These are phyloP conservation scores for Oryza glaberrima DNA, from an alignment of 176 grass and related monocot species.

Conservation along the genomic window DNA sequence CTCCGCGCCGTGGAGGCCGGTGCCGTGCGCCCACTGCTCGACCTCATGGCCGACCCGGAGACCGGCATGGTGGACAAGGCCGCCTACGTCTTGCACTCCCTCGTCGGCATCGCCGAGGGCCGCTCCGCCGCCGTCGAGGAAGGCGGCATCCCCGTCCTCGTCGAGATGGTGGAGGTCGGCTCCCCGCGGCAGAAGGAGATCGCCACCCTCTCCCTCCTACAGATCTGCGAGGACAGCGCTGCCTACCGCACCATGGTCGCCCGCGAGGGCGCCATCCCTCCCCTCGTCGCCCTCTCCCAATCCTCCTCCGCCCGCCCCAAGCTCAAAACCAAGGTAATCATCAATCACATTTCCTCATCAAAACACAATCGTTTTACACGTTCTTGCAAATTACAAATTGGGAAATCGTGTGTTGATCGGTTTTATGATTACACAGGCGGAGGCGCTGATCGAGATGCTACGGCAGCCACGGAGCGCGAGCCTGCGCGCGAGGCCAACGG, in stretches of 20 bases:
- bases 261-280: slow-evolving; percentile 92
- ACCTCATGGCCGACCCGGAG: slow-evolving; percentile 88
- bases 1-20: slow-evolving; percentile 65
- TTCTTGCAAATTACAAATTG: not conserved
- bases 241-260: slow-evolving; percentile 76
- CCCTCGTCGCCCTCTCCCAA: slow-evolving; percentile 86
- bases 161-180: slow-evolving; percentile 93
- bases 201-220: slow-evolving; percentile 68
- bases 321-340: slow-evolving; percentile 72
- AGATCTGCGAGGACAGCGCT: slow-evolving; percentile 84
- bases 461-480: slow-evolving; percentile 65
- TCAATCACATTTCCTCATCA: not conserved
- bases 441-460: slow-evolving; percentile 72
- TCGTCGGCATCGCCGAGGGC: slow-evolving; percentile 57
- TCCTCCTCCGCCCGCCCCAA: slow-evolving; percentile 61
- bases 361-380: not conserved
- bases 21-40: slow-evolving; percentile 63
- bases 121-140: slow-evolving; percentile 65
- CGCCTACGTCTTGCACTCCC: slow-evolving; percentile 73
- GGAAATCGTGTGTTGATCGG: slow-evolving; percentile 8
- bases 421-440: slow-evolving; percentile 56
- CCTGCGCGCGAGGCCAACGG: slow-evolving; percentile 42
- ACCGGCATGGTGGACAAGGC: slow-evolving; percentile 96
- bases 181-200: slow-evolving; percentile 71
- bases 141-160: slow-evolving; percentile 75